Base-by-base conservation (phyloP, 352 stramenopile species). In the Phytophthora foliorum region DNA sequence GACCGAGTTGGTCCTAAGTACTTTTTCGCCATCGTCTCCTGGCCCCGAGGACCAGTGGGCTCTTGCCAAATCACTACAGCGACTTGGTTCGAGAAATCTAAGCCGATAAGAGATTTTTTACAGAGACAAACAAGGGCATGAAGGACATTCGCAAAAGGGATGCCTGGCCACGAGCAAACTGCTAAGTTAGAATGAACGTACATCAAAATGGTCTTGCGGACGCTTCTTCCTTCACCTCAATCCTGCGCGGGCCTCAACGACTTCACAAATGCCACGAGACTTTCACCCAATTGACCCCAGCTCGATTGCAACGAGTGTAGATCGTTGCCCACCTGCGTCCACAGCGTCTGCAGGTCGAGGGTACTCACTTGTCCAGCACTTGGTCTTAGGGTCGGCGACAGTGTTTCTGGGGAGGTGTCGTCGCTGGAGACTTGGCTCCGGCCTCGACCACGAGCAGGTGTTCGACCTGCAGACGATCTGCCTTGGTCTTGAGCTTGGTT, bases 311-410 rank as follows among this genome's bases (percentile, higher is more conserved):
- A 46, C 2, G 48, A 42, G 38, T 42, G 56, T 22, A 72, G n/a
- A 22, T 67, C 49, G 34, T 66, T 60, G 22, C 56, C n/a, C 50
- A 72, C 46, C 14, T 61, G 63, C 7, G 38, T 19, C 63, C 56
- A 67, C 7, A 45, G 6, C 25, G 48, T 32, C 49, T 34, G 48
- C 7, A 72, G 38, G 1, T 52, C 19, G 32, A 9, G 9, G 22
- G 17, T 22, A 13, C 13, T 49, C 52, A 34, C 6, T 29, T 36
- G 27, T n/a, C 49, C 31, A 44, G 31, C 36, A 11, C 24, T 17
- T 31, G 29, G 7, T 32, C 7, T 27, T 42, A 16, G 22, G 25
- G 49, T 17, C 53, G 57, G 63, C 2, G 48, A 61, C n/a, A 24
- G n/a, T 24, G 7, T 17, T 27, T 67, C 63, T 4, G 48, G 56